Base-by-base conservation (phyloP, 306 rosid species). In the Pterocarpus santalinus region DNA sequence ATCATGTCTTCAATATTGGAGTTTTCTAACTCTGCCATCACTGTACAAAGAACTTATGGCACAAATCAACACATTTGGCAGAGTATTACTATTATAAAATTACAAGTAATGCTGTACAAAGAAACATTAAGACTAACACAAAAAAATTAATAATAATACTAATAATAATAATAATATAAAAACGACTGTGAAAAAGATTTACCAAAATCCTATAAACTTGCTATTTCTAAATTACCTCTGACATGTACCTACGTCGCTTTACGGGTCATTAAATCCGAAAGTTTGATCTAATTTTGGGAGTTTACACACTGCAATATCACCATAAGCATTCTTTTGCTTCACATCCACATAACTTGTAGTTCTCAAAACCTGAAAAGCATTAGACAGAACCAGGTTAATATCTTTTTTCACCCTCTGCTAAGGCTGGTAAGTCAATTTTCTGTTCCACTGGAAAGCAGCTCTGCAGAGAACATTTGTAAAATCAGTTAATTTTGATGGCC, bases 311-410 rank as follows among this genome's bases (percentile, higher is more conserved):
- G 79, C 75, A 67, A 95, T 88, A 76, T 90, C 96, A 62, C 88
- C 93, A 63, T 86, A 87, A 38, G 92, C 87, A 36, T 81, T 66
- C 3, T 85, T 82, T 88, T 95, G 98, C 75, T 88, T 75, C 78
- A 89, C 92, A 75, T 86, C 86, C 90, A 93, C 86, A 81, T 72
- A 84, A 62, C 86, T 91, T 82, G 89, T 87, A 47, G 86, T 90
- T 72, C 64, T 87, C 87, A 95, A 67, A 67, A 93, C 96, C 99
- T 95, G 93, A 83, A 82, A 80, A 75, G 72, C 66, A 75, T 61
- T 2, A 74, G 11, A 52, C 56, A 56, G 8, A 69, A 52, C 61
- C 49, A 44, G 53, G 65, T 79, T 61, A 77, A 52, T 28, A 73
- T 58, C 15, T 78, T 13, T 68, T 46, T 72, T 67, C 55, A 70